Percentiles rank a stretch among this genome's conserved stretches.
Evolutionary conservation across 202 grass and related monocot species (phyloP).

Genomic region (Hordeum pubiflorum): DNA sequence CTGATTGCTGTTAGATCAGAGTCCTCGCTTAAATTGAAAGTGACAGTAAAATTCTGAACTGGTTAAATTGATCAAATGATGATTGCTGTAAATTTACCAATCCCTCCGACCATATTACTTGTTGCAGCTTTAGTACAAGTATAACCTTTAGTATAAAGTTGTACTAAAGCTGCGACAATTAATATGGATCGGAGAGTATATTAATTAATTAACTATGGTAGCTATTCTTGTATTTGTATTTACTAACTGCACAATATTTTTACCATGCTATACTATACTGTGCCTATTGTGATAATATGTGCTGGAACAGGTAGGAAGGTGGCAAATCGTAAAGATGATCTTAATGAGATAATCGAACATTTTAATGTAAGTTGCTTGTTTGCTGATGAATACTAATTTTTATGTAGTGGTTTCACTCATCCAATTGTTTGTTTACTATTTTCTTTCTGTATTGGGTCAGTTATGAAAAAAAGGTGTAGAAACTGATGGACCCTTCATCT

Average conservation of each 20-base stretch:
- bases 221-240: neutral
- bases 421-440: neutral
- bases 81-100: neutral
- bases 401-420: neutral
- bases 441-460: neutral
- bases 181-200: neutral
- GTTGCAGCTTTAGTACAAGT: too few species aligned
- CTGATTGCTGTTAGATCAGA: neutral
- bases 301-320: slow-evolving; percentile 65
- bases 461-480: neutral
- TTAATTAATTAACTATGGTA: neutral
- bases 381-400: neutral
- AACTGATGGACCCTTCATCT: neutral
- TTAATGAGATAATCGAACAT: slow-evolving; percentile 74
- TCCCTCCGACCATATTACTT: too few species aligned
- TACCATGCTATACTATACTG: neutral
- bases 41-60: neutral
- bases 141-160: too few species aligned
- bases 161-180: too few species aligned
- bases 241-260: neutral
- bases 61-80: neutral
- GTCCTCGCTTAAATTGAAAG: neutral
- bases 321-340: slow-evolving; percentile 69
- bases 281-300: slow-evolving; percentile 18
- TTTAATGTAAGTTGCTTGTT: slow-evolving; percentile 76